phyloP scores from a whole-genome alignment of 208 protist species.

The Trichomonas vaginalis region DNA sequence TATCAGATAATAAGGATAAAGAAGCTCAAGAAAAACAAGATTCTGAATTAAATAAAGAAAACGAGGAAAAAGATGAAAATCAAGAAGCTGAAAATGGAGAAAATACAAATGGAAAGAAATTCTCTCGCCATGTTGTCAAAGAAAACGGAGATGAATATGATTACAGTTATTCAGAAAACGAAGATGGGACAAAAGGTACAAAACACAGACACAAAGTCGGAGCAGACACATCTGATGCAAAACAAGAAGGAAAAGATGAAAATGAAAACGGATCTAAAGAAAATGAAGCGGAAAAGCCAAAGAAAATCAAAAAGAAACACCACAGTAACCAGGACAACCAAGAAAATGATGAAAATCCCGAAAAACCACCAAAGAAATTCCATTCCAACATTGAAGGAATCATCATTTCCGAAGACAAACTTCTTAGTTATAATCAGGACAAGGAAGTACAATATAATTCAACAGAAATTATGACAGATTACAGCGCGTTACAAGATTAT shows the following conservation, averaged over 20 bases:
- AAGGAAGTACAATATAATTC: neutral
- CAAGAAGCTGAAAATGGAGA: neutral
- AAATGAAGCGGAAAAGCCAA: neutral
- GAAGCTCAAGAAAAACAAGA: too few species aligned
- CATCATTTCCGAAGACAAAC: neutral
- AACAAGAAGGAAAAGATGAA: neutral
- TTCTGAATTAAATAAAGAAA: too few species aligned
- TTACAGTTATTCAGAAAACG: neutral
- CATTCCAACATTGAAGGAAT: neutral
- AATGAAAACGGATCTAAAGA: neutral
- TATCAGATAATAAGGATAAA: too few species aligned
- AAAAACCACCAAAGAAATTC: neutral
- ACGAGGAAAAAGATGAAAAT: neutral
- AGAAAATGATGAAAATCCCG: neutral
- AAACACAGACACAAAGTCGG: neutral
- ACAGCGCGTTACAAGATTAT: neutral
- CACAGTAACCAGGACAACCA: neutral
- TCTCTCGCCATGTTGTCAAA: neutral
- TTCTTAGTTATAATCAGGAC: neutral
- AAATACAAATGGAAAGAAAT: neutral
- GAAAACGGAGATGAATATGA: neutral
- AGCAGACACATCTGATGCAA: neutral
- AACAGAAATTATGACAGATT: neutral
- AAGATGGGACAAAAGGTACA: neutral
- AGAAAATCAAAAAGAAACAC: neutral